Base-by-base conservation (phyloP, 1,284 basidiomycete species). In the Veloporphyrellus conicus region DNA sequence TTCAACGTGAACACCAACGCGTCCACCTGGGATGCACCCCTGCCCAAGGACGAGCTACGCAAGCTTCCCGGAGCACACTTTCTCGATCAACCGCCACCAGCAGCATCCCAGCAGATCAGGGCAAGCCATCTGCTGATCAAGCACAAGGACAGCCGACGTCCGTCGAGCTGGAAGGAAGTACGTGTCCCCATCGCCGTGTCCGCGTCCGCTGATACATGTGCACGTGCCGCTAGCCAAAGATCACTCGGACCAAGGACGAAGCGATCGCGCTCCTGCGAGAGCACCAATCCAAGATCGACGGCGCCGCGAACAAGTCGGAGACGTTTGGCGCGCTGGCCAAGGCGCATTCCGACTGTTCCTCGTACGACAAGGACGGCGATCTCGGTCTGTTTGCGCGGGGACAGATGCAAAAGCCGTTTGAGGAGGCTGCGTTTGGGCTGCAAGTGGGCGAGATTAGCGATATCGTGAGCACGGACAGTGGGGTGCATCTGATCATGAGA, bases 321-420 rank as follows among this genome's bases (percentile, higher is more conserved):
- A 87, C 74, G 61, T 95, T 97, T 62, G 81, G 79, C 2, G 73
- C 82, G 63, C 77, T 96, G 39, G 93, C 93, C 3, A 63, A 66
- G 10, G 60, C 71, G 44, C 77, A 94, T 64, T 93, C 90, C 23
- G 93, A 97, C 68, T 95, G 92, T 69, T 89, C 88, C 4, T 93
- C 89, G 41, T 87, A 93, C 62, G 68, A 75, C 27, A 76, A 87
- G 55, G 78, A 76, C 3, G 93, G 93, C 1, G 93, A 97, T 66
- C 77, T 97, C 6, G 91, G 96, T 4, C 78, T 75, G 72, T 99
- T 99, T 64, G 79, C 78, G 2, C 79, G 71, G 14, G 90, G 89
- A 3, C 87, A 91, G 74, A 99, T 99, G 96, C 96, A 99, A 71
- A 93, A 92, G 70, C 84, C 92, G 19, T 99, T 99, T 64, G 94